Conservation (phyloP, 768 basidiomycete genomes). For the Tephrocybe sp. region DNA sequence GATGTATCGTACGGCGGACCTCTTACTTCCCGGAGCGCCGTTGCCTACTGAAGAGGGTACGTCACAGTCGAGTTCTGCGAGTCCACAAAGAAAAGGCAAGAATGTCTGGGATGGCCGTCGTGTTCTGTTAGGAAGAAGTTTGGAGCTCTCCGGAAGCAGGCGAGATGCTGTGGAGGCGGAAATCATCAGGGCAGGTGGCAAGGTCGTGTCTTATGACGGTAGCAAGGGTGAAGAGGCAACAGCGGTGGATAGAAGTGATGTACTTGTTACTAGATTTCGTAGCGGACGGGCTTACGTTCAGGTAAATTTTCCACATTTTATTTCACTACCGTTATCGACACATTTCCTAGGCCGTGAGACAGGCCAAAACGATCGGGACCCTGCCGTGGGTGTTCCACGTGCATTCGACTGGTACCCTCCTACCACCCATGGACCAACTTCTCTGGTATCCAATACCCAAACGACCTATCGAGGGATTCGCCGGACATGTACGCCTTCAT, state of each 20-base stretch:
- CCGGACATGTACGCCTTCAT: constrained; percentile 47
- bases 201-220: constrained; percentile 29
- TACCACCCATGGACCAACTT: constrained; percentile 69
- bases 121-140: constrained; percentile 58
- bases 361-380: constrained; percentile 66
- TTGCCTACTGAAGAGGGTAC: constrained; percentile 8
- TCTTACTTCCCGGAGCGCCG: constrained; percentile 25
- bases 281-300: constrained; percentile 67
- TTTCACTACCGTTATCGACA: background rate
- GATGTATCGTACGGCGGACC: constrained; percentile 28
- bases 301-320: constrained; percentile 36
- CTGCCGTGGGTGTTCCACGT: constrained; percentile 84
- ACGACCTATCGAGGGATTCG: constrained; percentile 55
- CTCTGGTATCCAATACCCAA: constrained; percentile 83
- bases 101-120: constrained; percentile 58
- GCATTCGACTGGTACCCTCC: constrained; percentile 55
- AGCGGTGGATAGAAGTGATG: constrained; percentile 53
- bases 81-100: constrained; percentile 15
- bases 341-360: constrained; percentile 51
- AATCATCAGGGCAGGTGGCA: constrained; percentile 61
- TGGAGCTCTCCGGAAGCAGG: constrained; percentile 50
- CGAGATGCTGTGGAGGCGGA: constrained; percentile 55
- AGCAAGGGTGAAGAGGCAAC: constrained; percentile 24
- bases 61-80: constrained; percentile 5
- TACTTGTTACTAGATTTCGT: constrained; percentile 70